Base-by-base conservation (phyloP, 2,329 filamentous ascomycete genomes). In the Alternaria conjuncta region DNA sequence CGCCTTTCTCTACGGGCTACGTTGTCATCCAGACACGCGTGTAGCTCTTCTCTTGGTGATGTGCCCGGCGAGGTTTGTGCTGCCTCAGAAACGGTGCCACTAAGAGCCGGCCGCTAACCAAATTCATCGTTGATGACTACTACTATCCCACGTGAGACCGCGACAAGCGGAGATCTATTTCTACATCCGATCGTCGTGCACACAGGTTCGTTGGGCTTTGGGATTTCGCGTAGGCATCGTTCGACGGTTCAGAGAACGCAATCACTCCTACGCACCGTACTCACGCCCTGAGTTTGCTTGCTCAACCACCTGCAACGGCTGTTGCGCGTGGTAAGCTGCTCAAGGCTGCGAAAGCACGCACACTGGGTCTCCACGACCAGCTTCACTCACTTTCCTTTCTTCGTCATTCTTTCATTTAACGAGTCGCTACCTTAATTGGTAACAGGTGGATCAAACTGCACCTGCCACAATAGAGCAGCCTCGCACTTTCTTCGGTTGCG, bases 401-500 rank as follows among this genome's bases (percentile, higher is more conserved):
- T 44, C 30, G 36, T 9, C 46, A 25, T 32, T 45, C 15, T 7
- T 50, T 28, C 36, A 12, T 12, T 43, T 21, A 26, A 20, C 25
- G 44, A 50, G 44, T 44, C 43, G 36, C 20, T 23, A 11, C n/a
- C 46, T 26, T 28, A 23, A 26, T 12, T 46, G n/a, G 47, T 43
- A 21, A 28, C 15, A 41, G 26, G 28, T 51, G 23, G 53, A 25
- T 18, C 25, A 43, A 47, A 23, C 26, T 28, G 32, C 55, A 60
- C 50, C 66, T 68, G 56, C 61, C 60, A 60, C 64, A 12, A 58
- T 45, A 53, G 49, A 55, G 54, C 63, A 65, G 55, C 60, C n/a
- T 21, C 51, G 43, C 57, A 53, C 23, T 28, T 51, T 41, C 56
- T 46, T 54, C 63, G 51, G 60, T 54, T 51, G 36, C 46, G 57